Conservation (phyloP, 1,139 yeast species). For the Yarrowia galli region DNA sequence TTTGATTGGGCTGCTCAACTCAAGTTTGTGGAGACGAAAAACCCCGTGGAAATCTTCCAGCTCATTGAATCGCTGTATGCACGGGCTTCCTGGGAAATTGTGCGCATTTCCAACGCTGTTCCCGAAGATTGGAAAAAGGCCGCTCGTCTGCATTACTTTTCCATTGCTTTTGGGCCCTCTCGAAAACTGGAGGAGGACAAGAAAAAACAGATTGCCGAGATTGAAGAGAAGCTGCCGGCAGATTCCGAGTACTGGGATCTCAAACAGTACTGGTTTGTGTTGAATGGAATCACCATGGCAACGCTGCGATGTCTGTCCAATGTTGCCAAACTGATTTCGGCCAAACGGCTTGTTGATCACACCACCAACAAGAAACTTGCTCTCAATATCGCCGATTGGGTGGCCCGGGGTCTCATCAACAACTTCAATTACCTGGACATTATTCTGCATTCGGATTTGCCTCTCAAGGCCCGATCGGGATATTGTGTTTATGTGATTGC, state of each 20-base stretch:
- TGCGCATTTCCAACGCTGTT: slow-evolving; percentile 30
- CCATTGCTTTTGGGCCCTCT: slow-evolving; percentile 28
- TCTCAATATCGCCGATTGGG: slow-evolving; percentile 47
- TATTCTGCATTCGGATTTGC: slow-evolving; percentile 22
- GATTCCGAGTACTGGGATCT: slow-evolving; percentile 38
- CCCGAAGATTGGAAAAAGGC: slow-evolving; percentile 39
- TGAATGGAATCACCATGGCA: slow-evolving; percentile 38
- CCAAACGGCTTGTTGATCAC: slow-evolving; percentile 40
- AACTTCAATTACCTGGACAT: slow-evolving; percentile 45
- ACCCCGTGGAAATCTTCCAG: slow-evolving; percentile 10
- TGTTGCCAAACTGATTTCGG: slow-evolving; percentile 34
- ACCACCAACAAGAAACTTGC: slow-evolving; percentile 43
- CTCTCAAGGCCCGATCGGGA: slow-evolving; percentile 29
- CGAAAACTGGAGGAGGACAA: slow-evolving; percentile 34
- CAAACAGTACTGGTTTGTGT: slow-evolving; percentile 34
- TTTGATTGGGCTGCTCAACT: slow-evolving; percentile 32
- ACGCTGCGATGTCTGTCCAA: slow-evolving; percentile 25
- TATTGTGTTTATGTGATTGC: slow-evolving; percentile 36
- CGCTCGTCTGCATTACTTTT: slow-evolving; percentile 28
- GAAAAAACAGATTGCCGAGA: slow-evolving; percentile 28
- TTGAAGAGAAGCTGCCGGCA: slow-evolving; percentile 22
- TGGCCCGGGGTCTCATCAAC: slow-evolving; percentile 47
- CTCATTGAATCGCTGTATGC: slow-evolving; percentile 27
- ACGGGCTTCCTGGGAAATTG: slow-evolving; percentile 38
- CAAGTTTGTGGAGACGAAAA: slow-evolving; percentile 26